Evolutionary conservation across 495 filamentous ascomycete species (phyloP).

Genomic region (Aspergillus affinis): DNA sequence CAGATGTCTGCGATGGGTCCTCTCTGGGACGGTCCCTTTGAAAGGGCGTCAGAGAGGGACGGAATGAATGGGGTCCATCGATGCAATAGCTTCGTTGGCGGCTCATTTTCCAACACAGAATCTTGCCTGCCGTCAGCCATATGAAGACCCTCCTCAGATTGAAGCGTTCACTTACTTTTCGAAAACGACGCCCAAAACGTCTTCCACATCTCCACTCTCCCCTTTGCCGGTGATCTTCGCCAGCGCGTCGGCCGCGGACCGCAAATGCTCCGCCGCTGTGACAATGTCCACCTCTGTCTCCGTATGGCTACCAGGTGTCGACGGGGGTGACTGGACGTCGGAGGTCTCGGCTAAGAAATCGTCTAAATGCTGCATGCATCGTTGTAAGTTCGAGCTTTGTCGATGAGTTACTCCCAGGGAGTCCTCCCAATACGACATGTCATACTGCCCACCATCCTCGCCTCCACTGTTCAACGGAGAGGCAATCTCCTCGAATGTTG

Average conservation of each 20-base stretch:
- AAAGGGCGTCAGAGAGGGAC: neutral
- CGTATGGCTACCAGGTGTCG: conserved; percentile 8
- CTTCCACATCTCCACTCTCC: conserved; percentile 88
- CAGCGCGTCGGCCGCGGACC: conserved; percentile 75
- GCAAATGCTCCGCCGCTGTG: conserved; percentile 85
- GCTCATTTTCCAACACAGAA: conserved; percentile 73
- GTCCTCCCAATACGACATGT: conserved; percentile 68
- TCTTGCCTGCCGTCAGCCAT: conserved; percentile 34
- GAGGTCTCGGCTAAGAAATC: conserved; percentile 57
- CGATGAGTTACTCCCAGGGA: conserved; percentile 88
- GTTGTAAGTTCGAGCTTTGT: conserved; percentile 75
- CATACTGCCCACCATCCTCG: conserved; percentile 38
- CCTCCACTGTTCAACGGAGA: conserved; percentile 45
- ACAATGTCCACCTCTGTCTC: conserved; percentile 73
- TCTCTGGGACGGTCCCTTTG: neutral
- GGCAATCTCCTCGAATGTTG: conserved; percentile 73
- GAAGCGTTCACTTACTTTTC: conserved; percentile 67
- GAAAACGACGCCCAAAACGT: conserved; percentile 95
- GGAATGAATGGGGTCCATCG: conserved; percentile 5
- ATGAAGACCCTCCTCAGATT: neutral
- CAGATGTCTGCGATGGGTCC: conserved; percentile 3
- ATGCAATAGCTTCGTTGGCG: neutral
- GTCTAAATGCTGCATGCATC: conserved; percentile 67
- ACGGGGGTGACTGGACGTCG: neutral
- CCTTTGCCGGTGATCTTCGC: conserved; percentile 86